phyloP scores from a whole-genome alignment of 805 yeast genomes.

The Metschnikowia noctiluminum region DNA sequence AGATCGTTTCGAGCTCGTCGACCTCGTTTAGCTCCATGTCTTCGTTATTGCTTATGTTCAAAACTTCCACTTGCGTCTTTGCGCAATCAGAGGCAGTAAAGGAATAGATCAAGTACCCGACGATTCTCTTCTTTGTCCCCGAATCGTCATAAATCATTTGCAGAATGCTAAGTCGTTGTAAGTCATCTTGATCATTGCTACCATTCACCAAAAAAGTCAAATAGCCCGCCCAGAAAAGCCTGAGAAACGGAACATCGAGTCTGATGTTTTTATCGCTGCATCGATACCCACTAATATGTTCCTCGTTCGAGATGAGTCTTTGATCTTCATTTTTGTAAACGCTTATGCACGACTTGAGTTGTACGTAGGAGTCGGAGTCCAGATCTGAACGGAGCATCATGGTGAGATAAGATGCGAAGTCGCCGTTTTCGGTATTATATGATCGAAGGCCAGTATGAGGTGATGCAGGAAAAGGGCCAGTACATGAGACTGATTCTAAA shows the following conservation, averaged over 20 bases:
- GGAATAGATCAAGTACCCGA: slow-evolving; percentile 12
- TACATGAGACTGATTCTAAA: slow-evolving; percentile 4
- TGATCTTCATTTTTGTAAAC: slow-evolving; percentile 22
- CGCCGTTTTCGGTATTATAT: slow-evolving; percentile 14
- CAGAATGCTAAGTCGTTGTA: slow-evolving; percentile 23
- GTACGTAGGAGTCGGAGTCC: slow-evolving; percentile 3
- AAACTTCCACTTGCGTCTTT: slow-evolving; percentile 4
- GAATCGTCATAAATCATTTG: slow-evolving; percentile 30
- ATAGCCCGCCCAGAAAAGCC: slow-evolving; percentile 38
- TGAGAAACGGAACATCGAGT: slow-evolving; percentile 36
- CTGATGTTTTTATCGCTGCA: slow-evolving; percentile 17
- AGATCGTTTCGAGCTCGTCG: slow-evolving; percentile 35
- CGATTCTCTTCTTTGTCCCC: slow-evolving; percentile 1
- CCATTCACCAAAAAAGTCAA: slow-evolving; percentile 36
- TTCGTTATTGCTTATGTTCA: too few relatives aligned
- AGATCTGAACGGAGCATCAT: slow-evolving; percentile 4
- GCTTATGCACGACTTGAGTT: slow-evolving; percentile 29
- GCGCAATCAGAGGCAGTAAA: slow-evolving; percentile 7
- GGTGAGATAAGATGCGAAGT: slow-evolving; percentile 12
- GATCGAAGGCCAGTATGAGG: slow-evolving; percentile 14
- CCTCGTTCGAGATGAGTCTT: slow-evolving; percentile 23
- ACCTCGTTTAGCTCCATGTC: slow-evolving; percentile 14
- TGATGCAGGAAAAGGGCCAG: slow-evolving; percentile 15
- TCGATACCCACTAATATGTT: slow-evolving; percentile 32
- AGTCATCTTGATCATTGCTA: slow-evolving; percentile 13